Base-by-base conservation (phyloP, 1,284 basidiomycete genomes). In the Ustilago loliicola region DNA sequence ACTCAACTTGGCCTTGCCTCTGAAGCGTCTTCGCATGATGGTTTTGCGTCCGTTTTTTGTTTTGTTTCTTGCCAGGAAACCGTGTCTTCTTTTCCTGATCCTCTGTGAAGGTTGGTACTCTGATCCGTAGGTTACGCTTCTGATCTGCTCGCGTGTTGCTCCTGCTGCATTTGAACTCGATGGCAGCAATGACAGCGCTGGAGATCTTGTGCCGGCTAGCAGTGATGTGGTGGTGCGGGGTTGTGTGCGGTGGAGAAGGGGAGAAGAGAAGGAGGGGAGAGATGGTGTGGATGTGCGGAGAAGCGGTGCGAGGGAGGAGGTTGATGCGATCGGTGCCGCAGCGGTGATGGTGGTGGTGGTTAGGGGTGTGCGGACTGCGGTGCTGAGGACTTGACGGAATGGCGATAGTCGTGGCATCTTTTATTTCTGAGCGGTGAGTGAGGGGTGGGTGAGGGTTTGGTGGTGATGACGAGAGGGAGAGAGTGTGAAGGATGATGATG, bases 41-140 rank as follows among this genome's bases (percentile, higher is more conserved):
- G 92, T 90, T 85, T 91, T 91, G 70, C 90, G 89, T 2, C 92
- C 93, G 30, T 89, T 89, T 23, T 89, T 88, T 42, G 89, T 90
- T 78, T 89, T 88, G 84, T 92, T 90, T 50, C 93, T 88, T 0
- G 91, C 89, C 42, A 96, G 88, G 86, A 95, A 96, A 10, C 94
- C 94, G 84, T 95, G 93, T 87, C 92, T 93, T 72, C 93, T 90
- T 88, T 96, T 96, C 57, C 94, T 88, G 85, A 93, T 93, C 57
- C 94, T 89, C 88, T 95, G 94, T 0, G 92, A 93, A 2, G 94
- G 94, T 85, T 95, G 94, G 85, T 95, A 96, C 86, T 94, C 93
- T 36, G 90, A 89, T 36, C 94, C 94, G 72, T 88, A 88, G 9
- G 81, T 85, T 13, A 70, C 75, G 15, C 29, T 59, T 15, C 77